A percentile compares a stretch with the other conserved stretches of the same genome.
phyloP scores from a whole-genome alignment of 345 rosid species.

The Syzygium jambos region DNA sequence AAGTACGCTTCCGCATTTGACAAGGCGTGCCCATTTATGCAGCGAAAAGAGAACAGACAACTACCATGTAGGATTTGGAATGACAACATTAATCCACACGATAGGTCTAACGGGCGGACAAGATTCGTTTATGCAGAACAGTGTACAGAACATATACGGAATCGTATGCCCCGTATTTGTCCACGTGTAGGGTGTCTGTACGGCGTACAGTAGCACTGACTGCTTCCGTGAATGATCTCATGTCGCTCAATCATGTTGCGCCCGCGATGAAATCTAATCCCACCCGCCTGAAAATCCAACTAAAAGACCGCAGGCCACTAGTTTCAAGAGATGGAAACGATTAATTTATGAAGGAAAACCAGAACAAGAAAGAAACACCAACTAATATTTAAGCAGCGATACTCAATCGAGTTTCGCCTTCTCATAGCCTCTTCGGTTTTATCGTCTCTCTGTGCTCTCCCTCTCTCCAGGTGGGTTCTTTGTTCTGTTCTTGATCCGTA shows the following conservation, averaged over 20 bases:
- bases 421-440: neutral
- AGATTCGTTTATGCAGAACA: neutral
- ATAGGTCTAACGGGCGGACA: neutral
- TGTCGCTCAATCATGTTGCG: neutral
- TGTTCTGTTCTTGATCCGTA: neutral
- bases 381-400: neutral
- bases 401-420: neutral
- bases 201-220: neutral
- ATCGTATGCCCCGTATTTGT: neutral
- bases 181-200: neutral
- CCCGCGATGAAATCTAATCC: neutral
- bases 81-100: neutral
- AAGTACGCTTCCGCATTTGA: neutral
- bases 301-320: neutral
- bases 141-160: neutral
- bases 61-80: fast-evolving
- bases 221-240: neutral
- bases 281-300: neutral
- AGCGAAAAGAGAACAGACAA: neutral
- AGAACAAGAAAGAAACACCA: neutral
- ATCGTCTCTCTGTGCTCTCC: neutral
- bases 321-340: neutral
- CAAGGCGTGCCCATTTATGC: neutral
- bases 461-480: neutral
- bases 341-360: neutral